phyloP scores from a whole-genome alignment of 176 grass and related monocot genomes.

The Triticum urartu region DNA sequence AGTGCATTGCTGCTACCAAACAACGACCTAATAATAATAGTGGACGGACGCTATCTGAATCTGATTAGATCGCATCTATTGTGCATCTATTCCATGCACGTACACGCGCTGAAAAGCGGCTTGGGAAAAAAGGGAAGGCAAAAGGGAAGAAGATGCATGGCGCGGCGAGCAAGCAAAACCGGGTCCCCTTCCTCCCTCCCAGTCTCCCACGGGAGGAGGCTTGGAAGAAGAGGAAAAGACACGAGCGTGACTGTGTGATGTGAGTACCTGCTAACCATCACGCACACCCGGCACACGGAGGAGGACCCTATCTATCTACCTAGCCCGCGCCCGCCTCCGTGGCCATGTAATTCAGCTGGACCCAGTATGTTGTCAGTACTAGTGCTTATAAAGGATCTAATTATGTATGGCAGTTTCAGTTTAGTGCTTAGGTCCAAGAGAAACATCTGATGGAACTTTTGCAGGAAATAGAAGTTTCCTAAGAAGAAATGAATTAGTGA shows the following conservation, averaged over 20 bases:
- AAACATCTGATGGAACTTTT: no score
- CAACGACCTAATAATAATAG: not conserved
- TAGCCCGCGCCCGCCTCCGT: no score
- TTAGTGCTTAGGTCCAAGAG: no score
- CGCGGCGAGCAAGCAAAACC: not conserved
- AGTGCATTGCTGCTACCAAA: not conserved
- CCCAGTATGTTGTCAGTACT: no score
- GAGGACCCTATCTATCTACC: no score
- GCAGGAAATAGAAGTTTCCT: no score
- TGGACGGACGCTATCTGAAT: not conserved
- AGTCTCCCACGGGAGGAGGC: constrained; percentile 30
- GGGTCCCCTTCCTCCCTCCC: no score
- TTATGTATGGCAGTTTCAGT: no score
- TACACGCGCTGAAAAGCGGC: not conserved
- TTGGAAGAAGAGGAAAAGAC: constrained; percentile 12
- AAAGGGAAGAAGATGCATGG: not conserved
- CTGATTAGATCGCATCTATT: not conserved
- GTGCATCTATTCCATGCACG: constrained; percentile 2
- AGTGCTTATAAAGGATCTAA: no score
- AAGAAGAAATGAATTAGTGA: no score
- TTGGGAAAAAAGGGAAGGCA: not conserved
- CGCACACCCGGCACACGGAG: not conserved
- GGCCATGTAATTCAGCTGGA: no score
- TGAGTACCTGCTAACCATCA: constrained; percentile 26
- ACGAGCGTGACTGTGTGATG: not conserved